A percentile compares a stretch with the other conserved stretches of the same genome.
These are phyloP conservation scores for Stentor roeselii DNA, from an alignment of 73 alveolate species.

Conservation along the genomic window DNA sequence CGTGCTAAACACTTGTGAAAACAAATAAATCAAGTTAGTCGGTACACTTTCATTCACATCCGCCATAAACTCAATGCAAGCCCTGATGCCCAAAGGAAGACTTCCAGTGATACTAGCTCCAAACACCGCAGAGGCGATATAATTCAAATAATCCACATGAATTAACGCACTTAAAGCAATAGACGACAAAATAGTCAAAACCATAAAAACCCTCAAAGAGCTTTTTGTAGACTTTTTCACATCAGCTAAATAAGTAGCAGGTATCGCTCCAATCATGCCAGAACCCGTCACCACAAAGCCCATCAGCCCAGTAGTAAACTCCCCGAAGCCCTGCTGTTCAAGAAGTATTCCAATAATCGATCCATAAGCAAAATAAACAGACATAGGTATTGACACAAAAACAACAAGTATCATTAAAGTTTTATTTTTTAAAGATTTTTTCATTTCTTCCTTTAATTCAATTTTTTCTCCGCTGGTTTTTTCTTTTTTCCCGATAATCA, in stretches of 20 bases:
- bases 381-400: not conserved
- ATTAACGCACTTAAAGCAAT: not conserved
- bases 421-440: not conserved
- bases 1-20: not conserved
- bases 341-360: not conserved
- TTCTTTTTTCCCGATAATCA: not conserved
- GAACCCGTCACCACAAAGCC: not conserved
- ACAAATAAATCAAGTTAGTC: slow-evolving; percentile 5
- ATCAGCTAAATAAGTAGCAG: not conserved
- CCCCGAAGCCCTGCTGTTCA: not conserved
- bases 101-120: slow-evolving; percentile 2
- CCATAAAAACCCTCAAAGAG: not conserved
- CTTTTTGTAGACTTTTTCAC: not conserved
- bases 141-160: not conserved
- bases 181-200: not conserved
- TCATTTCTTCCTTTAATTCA: not conserved
- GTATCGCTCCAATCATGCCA: slow-evolving; percentile 11
- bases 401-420: not conserved
- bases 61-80: not conserved
- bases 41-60: not conserved
- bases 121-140: not conserved
- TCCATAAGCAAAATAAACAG: not conserved
- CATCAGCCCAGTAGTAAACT: not conserved
- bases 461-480: not conserved
- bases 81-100: not conserved